Conservation (phyloP, 305 asterid species). For the Lippia alba region DNA sequence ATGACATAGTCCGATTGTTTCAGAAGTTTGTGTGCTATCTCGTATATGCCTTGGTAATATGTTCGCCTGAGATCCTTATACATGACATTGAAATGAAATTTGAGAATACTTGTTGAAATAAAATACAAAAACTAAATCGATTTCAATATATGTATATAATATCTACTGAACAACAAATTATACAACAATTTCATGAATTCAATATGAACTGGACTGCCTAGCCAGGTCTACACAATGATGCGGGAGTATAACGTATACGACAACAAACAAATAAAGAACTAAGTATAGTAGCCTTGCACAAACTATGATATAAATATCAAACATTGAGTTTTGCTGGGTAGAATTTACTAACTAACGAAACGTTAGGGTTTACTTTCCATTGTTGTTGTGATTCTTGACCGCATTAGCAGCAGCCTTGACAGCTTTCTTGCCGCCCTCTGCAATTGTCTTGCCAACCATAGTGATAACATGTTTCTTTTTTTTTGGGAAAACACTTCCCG, state of each 20-base stretch:
- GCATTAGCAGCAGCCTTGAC: conserved; percentile 8
- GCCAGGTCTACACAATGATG: not conserved
- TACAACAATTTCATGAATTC: no score
- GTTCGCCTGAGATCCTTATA: no score
- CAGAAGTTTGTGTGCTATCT: no score
- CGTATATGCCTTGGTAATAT: no score
- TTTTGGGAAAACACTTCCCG: conserved; percentile 22
- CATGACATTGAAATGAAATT: no score
- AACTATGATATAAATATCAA: no score
- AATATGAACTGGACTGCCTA: no score
- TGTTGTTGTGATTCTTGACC: conserved; percentile 5
- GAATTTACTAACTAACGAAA: not conserved
- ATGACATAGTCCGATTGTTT: no score
- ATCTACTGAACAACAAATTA: no score
- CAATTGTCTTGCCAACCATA: conserved; percentile 12
- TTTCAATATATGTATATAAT: no score
- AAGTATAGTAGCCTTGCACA: not conserved
- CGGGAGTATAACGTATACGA: not conserved
- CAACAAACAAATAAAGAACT: not conserved
- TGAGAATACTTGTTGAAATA: no score
- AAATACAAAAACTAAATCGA: no score
- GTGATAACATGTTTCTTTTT: conserved; percentile 11
- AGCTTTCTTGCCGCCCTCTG: not conserved
- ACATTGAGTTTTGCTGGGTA: not conserved
- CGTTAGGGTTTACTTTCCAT: not conserved